Base-by-base conservation (phyloP, 1,139 yeast species). In the Petasospora rhodanensis region DNA sequence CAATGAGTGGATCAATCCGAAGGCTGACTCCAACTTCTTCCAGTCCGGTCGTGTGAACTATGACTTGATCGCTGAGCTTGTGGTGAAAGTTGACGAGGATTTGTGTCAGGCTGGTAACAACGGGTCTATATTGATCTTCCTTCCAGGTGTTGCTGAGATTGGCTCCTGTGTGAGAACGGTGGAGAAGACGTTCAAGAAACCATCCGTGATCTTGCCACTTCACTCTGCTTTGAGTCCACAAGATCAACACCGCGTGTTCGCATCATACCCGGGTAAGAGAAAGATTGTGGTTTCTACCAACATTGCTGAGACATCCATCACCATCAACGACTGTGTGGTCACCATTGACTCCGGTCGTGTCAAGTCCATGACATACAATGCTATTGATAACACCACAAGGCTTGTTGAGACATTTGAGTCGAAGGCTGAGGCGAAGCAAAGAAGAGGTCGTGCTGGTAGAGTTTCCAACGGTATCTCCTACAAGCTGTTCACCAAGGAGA, bases 361-460 rank as follows among this genome's bases (percentile, higher is more conserved):
- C 4, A 91, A 91, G 51, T 76, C 79, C 13, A 73, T 85, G 51
- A 70, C 73, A 25, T 91, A 77, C 52, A 91, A 85, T 49, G 51
- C 85, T 0, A 65, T 62, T 23, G 65, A 77, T 12, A 81, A 83
- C 46, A 71, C 87, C 4, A 79, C 94, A 0, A 74, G 73, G 40
- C 66, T 91, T 26, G 67, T 79, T 4, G 97, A 89, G 52, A 68
- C 72, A 4, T 89, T 95, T 87, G 86, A 89, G 22, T 89, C 97
- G 0, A 73, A 73, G 44, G 96, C 97, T 0, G 96, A 94, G 52
- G 79, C 81, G n/a, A 74, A 77, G 26, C 98, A 91, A 58, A 73
- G 98, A 60, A 69, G 96, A 54, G 98, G 98, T 55, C 84, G 98
- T 66, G 93, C 97, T n/a, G 98, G 98, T 43, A 91, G 98, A 72